These are phyloP conservation scores for Piper betle DNA, from an alignment of 164 flowering plant species.

Conservation along the genomic window DNA sequence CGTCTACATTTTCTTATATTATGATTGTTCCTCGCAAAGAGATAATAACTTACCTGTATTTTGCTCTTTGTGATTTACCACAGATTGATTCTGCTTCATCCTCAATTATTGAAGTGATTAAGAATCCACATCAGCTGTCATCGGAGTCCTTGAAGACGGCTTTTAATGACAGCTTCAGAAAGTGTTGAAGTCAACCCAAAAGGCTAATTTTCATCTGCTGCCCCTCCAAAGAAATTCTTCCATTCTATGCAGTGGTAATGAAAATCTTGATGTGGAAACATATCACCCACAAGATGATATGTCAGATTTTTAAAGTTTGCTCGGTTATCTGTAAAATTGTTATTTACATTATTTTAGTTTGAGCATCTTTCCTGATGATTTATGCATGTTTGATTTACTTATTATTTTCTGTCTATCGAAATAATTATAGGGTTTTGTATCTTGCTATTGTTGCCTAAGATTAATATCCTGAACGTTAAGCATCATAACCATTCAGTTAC, in stretches of 20 bases:
- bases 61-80: background rate
- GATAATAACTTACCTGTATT: no score
- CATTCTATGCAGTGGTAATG: background rate
- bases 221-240: background rate
- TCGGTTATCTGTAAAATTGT: background rate
- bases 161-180: background rate
- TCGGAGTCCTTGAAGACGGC: background rate
- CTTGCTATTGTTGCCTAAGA: no score
- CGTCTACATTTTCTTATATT: no score
- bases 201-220: background rate
- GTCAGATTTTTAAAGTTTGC: no score
- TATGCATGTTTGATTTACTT: no score
- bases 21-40: background rate
- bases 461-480: no score
- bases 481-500: no score
- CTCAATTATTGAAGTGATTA: background rate
- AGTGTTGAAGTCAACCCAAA: background rate
- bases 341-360: no score
- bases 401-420: no score
- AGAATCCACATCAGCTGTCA: background rate
- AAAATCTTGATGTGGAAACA: background rate
- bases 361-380: no score
- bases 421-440: no score
- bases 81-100: background rate
- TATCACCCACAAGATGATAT: background rate